Evolutionary conservation across 1,139 yeast genomes (phyloP), one percentile per base, ranked within the genome.

Genomic region (Pichia inconspicua): DNA sequence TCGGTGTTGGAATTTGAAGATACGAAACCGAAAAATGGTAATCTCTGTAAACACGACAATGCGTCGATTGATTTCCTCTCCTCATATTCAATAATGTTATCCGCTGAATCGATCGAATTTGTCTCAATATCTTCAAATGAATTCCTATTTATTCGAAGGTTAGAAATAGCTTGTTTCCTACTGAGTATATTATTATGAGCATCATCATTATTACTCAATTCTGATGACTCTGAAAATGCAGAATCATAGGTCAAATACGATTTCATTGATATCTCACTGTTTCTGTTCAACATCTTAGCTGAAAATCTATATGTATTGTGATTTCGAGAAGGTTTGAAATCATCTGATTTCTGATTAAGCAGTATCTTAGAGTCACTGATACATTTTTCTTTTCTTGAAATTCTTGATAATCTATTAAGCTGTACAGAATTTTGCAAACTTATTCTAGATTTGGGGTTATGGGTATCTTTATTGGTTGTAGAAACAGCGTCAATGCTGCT

Each of bases 221-320:
- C 44, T 1, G 48, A 42, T 7, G 38, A 38, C 2, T 43, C 12
- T 65, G 81, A 75, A 47, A 74, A 68, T 4, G 75, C 80, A 1
- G 82, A 75, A 58, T 78, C 82, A 53, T 78, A 78, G 51, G 80
- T 75, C 41, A 77, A 52, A 54, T 78, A 78, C 1, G 82, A 77
- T 54, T 40, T 48, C 17, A 36, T 42, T 1, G 81, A 75, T 41
- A 71, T 71, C 48, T 50, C 41, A 44, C 66, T 62, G 22, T 48
- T 52, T 42, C 63, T 53, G 1, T 63, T 52, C 6, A 61, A 50
- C 8, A 51, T 47, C 15, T 55, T 53, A 10, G 58, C 50, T 5
- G 66, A 63, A 32, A 57, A 37, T 37, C 40, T 22, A 37, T 37
- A 22, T 10, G 2, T 10, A 5, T 8, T 37, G 7, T 37, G 28